Evolutionary conservation across 176 grass and related monocot species (phyloP).

Genomic region (Hordeum marinum): DNA sequence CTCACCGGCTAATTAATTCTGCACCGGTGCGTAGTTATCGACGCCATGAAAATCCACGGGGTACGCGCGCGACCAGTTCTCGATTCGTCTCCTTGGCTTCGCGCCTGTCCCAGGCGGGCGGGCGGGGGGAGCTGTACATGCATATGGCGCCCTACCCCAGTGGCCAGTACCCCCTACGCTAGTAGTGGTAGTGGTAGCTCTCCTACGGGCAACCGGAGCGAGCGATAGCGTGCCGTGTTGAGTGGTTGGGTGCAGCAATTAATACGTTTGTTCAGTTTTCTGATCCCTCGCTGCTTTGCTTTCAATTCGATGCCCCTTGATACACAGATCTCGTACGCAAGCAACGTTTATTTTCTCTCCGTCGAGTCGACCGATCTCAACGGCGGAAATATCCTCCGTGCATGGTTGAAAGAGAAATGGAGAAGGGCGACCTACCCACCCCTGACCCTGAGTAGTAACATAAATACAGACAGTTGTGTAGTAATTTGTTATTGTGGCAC

Average conservation of each 20-base stretch:
- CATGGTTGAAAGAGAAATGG: neutral
- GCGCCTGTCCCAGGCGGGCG: neutral
- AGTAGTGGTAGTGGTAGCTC: neutral
- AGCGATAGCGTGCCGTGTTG: neutral
- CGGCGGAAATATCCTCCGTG: neutral
- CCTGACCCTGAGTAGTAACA: neutral
- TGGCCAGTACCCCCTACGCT: too few relatives aligned
- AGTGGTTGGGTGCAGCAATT: conserved; percentile 16
- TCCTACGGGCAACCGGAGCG: neutral
- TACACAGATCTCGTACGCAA: neutral
- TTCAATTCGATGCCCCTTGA: conserved; percentile 1
- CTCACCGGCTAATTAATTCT: neutral
- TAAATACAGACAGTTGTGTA: conserved; percentile 42
- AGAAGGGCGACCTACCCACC: conserved; percentile 7
- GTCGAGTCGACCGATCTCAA: neutral
- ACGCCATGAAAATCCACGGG: neutral
- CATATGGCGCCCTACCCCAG: neutral
- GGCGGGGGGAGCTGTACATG: neutral
- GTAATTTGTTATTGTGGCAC: neutral
- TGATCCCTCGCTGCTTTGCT: neutral
- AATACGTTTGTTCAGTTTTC: conserved; percentile 9
- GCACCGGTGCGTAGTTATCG: neutral
- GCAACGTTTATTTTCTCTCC: neutral
- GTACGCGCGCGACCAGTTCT: neutral
- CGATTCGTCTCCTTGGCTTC: conserved; percentile 17